These are phyloP conservation scores for Ganoderma meredithae DNA, from an alignment of 1,284 basidiomycete species.

Conservation along the genomic window DNA sequence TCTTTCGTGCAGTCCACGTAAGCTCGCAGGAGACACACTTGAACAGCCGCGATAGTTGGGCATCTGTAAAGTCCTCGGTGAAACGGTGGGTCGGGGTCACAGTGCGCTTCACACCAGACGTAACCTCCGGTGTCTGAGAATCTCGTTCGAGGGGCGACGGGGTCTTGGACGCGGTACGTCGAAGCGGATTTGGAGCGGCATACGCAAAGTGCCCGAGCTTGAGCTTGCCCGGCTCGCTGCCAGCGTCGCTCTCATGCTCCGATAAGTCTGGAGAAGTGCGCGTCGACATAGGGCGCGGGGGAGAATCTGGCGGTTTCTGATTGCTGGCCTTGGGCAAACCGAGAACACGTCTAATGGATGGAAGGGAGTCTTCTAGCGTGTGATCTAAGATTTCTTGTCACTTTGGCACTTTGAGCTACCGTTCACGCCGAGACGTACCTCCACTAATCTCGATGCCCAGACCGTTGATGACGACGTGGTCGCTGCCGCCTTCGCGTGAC, in stretches of 20 bases:
- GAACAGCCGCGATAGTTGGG: slow-evolving; percentile 54
- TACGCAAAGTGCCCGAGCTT: slow-evolving; percentile 29
- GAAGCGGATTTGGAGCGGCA: slow-evolving; percentile 10
- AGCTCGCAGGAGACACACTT: slow-evolving; percentile 73
- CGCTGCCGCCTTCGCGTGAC: not conserved
- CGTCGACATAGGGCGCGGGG: slow-evolving; percentile 3
- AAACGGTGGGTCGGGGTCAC: slow-evolving; percentile 34
- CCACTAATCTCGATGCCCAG: slow-evolving; percentile 2
- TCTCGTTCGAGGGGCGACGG: slow-evolving; percentile 17
- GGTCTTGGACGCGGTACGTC: slow-evolving; percentile 23
- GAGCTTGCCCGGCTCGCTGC: slow-evolving; percentile 11
- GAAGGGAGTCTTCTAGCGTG: slow-evolving; percentile 27
- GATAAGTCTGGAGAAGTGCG: slow-evolving; percentile 9
- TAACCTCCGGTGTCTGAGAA: slow-evolving; percentile 10
- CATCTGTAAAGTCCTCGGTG: slow-evolving; percentile 49
- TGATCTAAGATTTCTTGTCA: slow-evolving; percentile 7
- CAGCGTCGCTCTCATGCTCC: slow-evolving; percentile 1
- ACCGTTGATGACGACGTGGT: not conserved
- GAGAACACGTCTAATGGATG: slow-evolving; percentile 24
- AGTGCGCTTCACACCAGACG: not conserved
- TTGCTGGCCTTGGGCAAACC: slow-evolving; percentile 9
- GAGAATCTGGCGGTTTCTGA: not conserved
- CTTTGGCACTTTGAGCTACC: not conserved
- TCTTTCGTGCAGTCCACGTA: slow-evolving; percentile 74
- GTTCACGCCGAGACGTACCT: not conserved